Evolutionary conservation across 768 basidiomycete genomes (phyloP), one percentile per base, ranked within the genome.

Genomic region (Tubosaeta sp.): DNA sequence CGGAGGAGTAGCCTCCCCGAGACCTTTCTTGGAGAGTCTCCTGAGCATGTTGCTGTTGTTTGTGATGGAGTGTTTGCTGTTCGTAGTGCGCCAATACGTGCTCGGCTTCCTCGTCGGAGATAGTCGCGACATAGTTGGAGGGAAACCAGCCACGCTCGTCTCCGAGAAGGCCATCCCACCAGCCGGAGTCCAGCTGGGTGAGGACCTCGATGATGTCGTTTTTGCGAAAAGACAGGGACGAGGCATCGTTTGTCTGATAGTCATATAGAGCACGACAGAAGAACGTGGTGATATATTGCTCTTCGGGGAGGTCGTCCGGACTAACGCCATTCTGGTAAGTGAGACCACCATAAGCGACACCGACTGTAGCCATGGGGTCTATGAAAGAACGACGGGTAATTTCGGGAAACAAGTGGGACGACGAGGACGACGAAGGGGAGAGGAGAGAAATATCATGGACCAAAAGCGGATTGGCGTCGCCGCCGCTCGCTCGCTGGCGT

Each of bases 121-220:
- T 83, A 40, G 81, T 65, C 42, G 76, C 72, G 40, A 96, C 94
- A 73, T 96, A 98, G 73, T 98, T 99, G 58, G 89, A 91, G 19
- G 95, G 95, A 70, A 99, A 95, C 92, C 92, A 95, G 51, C 95
- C 95, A 45, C 95, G 83, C 67, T 89, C 86, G 48, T 90, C 88
- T 43, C 84, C 82, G 19, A 96, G 77, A 52, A 96, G 73, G 5
- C 95, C 95, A 67, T 99, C 95, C 96, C 94, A 97, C 95, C 95
- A 99, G 14, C 95, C 95, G 5, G 90, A 90, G 32, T 90, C 88
- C 48, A 97, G 83, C 60, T 85, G 86, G 11, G 87, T 90, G 47
- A 95, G 77, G 53, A 98, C 92, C 68, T 97, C 92, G 57, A 99
- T 96, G 59, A 97, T 79, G 64, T 97, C 94, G 56, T 85, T 87